Evolutionary conservation across 2,329 filamentous ascomycete genomes (phyloP), one percentile per base, ranked within the genome.

Genomic region (Metarhizium humberi): DNA sequence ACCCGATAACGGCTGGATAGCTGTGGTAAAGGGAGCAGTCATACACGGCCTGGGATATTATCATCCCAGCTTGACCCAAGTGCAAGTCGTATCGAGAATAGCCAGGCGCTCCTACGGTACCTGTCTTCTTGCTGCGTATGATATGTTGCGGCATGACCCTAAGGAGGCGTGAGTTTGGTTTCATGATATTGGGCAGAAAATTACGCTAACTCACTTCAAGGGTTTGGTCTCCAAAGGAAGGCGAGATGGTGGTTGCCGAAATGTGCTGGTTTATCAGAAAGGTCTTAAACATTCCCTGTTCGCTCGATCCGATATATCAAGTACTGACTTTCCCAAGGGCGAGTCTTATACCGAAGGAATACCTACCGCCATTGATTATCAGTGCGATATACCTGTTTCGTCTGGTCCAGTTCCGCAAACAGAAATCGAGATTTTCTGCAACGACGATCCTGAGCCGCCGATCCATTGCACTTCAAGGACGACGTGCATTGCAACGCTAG

Each of bases 1-100:
- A 52, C 77, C 78, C 0, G 67, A 72, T 14, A 73, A 74, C 56
- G 72, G 75, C 3, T 80, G 78, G 77, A 69, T 71, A 1, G 74
- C 77, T 1, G 75, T 80, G 6, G 76, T 77, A 2, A 74, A 74
- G 38, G 78, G 78, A 6, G 78, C 78, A 14, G 74, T 75, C 5
- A 75, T 78, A 25, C 67, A 72, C 51, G 70, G 70, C 3, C 63
- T 72, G 11, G 62, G 65, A 16, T 66, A 63, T 18, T 67, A 68
- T 45, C 60, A 65, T 38, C 66, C 68, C 3, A 56, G 56, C 6
- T 48, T 66, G 57, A 62, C 62, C 2, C 62, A 64, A 11, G 61
- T 71, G 1, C 63, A 63, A 29, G 63, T 72, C 45, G 63, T 66
- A 20, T 72, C 70, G 43, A 66, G 70, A 48, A 63, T 72, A 38